Percentiles rank a stretch among this genome's conserved stretches.
These are phyloP conservation scores for Spathaspora sp. DNA, from an alignment of 805 yeast species.

Conservation along the genomic window DNA sequence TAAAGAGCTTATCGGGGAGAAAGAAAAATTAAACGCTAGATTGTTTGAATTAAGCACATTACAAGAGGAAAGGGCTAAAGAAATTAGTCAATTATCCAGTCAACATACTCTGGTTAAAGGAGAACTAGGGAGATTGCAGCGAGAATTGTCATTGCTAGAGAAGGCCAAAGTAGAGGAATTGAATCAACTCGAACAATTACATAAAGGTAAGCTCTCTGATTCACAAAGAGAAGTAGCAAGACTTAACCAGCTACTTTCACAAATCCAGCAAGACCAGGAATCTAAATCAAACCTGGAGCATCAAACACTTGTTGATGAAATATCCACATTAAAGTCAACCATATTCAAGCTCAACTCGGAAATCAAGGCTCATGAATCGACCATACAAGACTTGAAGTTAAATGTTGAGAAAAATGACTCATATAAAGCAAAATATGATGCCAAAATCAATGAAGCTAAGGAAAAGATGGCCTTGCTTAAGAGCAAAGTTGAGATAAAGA, in stretches of 20 bases:
- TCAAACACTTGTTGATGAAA: constrained; percentile 10
- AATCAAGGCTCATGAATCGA: constrained; percentile 10
- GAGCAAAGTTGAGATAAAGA: constrained; percentile 7
- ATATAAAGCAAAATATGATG: constrained; percentile 11
- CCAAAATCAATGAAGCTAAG: constrained; percentile 12
- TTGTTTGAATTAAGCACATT: constrained; percentile 3
- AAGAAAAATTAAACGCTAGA: constrained; percentile 4
- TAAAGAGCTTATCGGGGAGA: constrained; percentile 11
- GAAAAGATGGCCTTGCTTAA: constrained; percentile 10
- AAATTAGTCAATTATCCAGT: constrained; percentile 3
- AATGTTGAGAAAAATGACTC: constrained; percentile 10
- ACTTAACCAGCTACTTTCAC: constrained; percentile 9
- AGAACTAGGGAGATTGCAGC: constrained; percentile 9
- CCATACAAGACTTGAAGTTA: constrained; percentile 11
- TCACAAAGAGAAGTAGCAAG: constrained; percentile 4
- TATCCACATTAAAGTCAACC: constrained; percentile 9
- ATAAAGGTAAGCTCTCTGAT: neutral
- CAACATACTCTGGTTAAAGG: constrained; percentile 6
- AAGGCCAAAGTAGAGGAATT: constrained; percentile 5
- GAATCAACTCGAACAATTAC: constrained; percentile 1
- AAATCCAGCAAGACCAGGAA: constrained; percentile 9
- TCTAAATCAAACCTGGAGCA: constrained; percentile 7
- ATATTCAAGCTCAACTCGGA: constrained; percentile 9
- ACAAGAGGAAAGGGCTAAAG: constrained; percentile 6
- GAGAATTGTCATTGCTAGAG: constrained; percentile 6